Percentiles rank a stretch among this genome's conserved stretches.
Evolutionary conservation across 108 stramenopile genomes (phyloP).

Genomic region (Chaetoceros tenuissimus): DNA sequence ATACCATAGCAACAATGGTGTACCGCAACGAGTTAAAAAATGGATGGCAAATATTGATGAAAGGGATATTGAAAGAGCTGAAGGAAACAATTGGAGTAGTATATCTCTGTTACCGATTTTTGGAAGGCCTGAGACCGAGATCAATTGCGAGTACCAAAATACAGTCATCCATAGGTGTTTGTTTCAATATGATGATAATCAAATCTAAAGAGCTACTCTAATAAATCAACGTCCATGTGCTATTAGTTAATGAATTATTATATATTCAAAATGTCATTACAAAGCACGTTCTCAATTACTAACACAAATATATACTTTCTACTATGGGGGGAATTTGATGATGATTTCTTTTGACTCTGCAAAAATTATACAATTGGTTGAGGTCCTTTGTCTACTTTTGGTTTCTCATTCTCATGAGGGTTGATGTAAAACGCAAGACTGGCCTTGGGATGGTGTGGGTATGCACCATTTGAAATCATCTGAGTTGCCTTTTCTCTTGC

Average conservation of each 20-base stretch:
- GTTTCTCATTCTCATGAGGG: too few species aligned
- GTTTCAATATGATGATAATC: neutral
- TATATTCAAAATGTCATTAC: too few species aligned
- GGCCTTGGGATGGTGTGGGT: neutral
- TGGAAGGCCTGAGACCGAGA: slow-evolving; percentile 18
- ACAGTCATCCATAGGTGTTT: slow-evolving; percentile 16
- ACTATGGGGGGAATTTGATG: too few species aligned
- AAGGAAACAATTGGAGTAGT: slow-evolving; percentile 11
- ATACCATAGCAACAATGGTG: slow-evolving; percentile 3
- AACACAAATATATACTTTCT: too few species aligned
- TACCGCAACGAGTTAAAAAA: slow-evolving; percentile 18
- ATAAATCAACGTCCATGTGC: too few species aligned
- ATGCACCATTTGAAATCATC: neutral
- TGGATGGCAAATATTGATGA: slow-evolving; percentile 13
- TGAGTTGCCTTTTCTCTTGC: slow-evolving; percentile 12
- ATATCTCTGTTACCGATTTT: slow-evolving; percentile 10
- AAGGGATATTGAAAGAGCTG: slow-evolving; percentile 23
- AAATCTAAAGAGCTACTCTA: too few species aligned
- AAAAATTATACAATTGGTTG: too few species aligned
- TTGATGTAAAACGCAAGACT: neutral
- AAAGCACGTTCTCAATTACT: too few species aligned
- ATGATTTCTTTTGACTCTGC: too few species aligned
- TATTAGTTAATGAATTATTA: too few species aligned
- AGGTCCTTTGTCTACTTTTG: too few species aligned
- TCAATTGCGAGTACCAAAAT: slow-evolving; percentile 14